Conservation (phyloP, 805 yeast genomes). For the Ogataea philodendri region DNA sequence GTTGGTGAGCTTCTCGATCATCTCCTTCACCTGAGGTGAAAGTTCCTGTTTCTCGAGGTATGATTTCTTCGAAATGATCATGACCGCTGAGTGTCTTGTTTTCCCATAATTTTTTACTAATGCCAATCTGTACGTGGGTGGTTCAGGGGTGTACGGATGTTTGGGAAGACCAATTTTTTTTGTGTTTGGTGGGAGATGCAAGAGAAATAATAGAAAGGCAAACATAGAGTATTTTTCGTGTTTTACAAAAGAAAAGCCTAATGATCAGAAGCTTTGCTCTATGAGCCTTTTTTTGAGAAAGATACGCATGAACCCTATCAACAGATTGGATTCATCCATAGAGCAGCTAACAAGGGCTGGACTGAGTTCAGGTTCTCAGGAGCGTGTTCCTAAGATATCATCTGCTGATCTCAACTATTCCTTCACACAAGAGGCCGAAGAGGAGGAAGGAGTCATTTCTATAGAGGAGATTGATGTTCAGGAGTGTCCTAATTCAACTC, state of each 20-base stretch:
- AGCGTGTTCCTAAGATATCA: conserved; percentile 11
- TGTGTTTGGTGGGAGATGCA: conserved; percentile 1
- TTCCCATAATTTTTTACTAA: conserved; percentile 3
- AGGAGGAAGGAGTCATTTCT: conserved; percentile 9
- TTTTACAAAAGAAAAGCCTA: conserved; percentile 2
- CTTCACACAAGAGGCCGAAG: conserved; percentile 17
- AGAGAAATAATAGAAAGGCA: conserved; percentile 2
- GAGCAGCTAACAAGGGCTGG: neutral
- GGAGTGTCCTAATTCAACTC: conserved; percentile 1
- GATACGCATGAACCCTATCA: conserved; percentile 1
- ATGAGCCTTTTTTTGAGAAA: conserved; percentile 7
- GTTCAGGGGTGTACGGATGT: conserved; percentile 8
- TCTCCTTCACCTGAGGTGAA: conserved; percentile 19
- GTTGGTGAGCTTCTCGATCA: conserved; percentile 17
- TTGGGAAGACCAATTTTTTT: neutral
- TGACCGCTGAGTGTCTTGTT: conserved; percentile 7
- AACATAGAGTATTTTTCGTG: conserved; percentile 2
- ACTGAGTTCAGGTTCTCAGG: conserved; percentile 5
- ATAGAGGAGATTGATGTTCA: conserved; percentile 4
- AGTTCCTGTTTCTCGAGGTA: conserved; percentile 21
- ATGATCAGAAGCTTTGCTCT: conserved; percentile 3
- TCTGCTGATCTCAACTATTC: conserved; percentile 19
- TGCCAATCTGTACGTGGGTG: neutral
- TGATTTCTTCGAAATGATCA: conserved; percentile 20
- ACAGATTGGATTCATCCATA: conserved; percentile 5